Conservation (phyloP, 192 early-diverging fungal genomes). For the Coemansia sp. region DNA sequence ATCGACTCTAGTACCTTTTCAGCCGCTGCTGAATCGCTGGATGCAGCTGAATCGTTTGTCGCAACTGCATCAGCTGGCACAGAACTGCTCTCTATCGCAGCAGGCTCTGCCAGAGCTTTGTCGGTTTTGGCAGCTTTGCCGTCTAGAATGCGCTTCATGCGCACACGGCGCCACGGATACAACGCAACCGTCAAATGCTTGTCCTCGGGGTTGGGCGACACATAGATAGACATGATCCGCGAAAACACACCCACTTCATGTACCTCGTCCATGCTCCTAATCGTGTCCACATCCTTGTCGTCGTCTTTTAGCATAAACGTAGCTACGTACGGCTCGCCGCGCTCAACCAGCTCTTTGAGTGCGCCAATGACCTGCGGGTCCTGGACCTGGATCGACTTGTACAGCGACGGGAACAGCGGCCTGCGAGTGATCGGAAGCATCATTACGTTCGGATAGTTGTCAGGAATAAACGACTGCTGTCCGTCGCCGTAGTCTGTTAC, state of each 20-base stretch:
- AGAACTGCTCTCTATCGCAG: neutral
- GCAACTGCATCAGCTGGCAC: neutral
- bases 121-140: neutral
- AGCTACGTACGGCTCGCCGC: conserved; percentile 94
- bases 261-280: conserved; percentile 73
- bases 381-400: conserved; percentile 97
- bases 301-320: conserved; percentile 94
- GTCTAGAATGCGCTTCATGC: conserved; percentile 59
- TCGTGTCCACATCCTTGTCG: conserved; percentile 79
- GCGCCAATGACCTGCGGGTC: conserved; percentile 89
- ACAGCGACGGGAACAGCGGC: conserved; percentile 95
- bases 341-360: conserved; percentile 86
- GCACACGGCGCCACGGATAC: conserved; percentile 92
- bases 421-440: conserved; percentile 90
- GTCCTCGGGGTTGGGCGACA: conserved; percentile 71
- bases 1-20: conserved; percentile 39
- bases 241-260: conserved; percentile 94
- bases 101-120: neutral
- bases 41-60: conserved; percentile 7
- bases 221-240: conserved; percentile 93
- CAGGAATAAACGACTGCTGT: conserved; percentile 80
- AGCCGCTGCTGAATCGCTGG: conserved; percentile 13
- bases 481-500: conserved; percentile 65
- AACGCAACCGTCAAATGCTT: conserved; percentile 89
- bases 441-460: conserved; percentile 90